Percentiles rank a stretch among this genome's conserved stretches.
Evolutionary conservation across 768 basidiomycete species (phyloP).

Genomic region (Mycena metata): DNA sequence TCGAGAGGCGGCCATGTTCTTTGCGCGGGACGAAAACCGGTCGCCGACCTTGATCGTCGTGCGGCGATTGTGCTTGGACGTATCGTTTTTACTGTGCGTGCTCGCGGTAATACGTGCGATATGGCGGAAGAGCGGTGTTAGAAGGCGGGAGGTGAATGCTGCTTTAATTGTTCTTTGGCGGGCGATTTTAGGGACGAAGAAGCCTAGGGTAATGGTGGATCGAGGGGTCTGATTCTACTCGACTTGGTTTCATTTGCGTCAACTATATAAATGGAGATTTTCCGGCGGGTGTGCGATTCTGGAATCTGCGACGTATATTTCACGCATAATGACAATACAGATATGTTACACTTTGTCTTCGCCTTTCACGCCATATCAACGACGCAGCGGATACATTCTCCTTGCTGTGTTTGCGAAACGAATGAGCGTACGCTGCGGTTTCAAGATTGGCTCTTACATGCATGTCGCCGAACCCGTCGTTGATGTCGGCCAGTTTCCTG

Average conservation of each 20-base stretch:
- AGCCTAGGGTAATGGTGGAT: slow-evolving; percentile 62
- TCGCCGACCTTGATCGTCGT: slow-evolving; percentile 78
- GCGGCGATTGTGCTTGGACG: slow-evolving; percentile 81
- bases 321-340: slow-evolving; percentile 29
- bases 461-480: slow-evolving; percentile 95
- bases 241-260: not conserved
- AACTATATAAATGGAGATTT: not conserved
- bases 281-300: not conserved
- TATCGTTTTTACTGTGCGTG: slow-evolving; percentile 78
- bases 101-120: slow-evolving; percentile 67
- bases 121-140: slow-evolving; percentile 79
- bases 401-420: slow-evolving; percentile 59
- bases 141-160: slow-evolving; percentile 75
- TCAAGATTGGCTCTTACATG: slow-evolving; percentile 66
- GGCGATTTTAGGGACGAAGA: slow-evolving; percentile 72
- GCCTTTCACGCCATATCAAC: slow-evolving; percentile 82
- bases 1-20: slow-evolving; percentile 67
- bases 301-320: slow-evolving; percentile 20
- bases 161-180: slow-evolving; percentile 79
- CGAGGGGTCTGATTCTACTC: slow-evolving; percentile 55
- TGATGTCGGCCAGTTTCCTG: slow-evolving; percentile 79
- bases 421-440: not conserved
- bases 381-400: slow-evolving; percentile 95
- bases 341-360: slow-evolving; percentile 22
- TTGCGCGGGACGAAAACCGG: slow-evolving; percentile 69